A percentile compares a stretch with the other conserved stretches of the same genome.
phyloP scores from a whole-genome alignment of 1,139 yeast genomes.

The Kodamaea sp. region DNA sequence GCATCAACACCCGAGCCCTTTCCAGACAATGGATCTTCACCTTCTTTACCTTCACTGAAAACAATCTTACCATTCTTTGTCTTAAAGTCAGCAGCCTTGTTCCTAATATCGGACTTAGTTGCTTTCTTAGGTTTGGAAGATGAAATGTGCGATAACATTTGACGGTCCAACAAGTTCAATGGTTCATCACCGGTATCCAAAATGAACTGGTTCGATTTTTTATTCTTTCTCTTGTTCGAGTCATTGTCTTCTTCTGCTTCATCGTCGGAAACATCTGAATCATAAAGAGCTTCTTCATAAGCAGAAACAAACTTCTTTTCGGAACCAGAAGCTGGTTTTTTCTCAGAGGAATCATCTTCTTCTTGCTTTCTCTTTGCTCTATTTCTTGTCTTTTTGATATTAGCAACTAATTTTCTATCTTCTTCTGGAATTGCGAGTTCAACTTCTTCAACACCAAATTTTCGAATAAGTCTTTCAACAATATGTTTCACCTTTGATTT shows the following conservation, averaged over 20 bases:
- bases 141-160: conserved; percentile 81
- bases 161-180: conserved; percentile 80
- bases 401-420: conserved; percentile 75
- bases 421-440: conserved; percentile 83
- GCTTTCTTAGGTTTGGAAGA: conserved; percentile 72
- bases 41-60: conserved; percentile 37
- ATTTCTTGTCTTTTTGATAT: conserved; percentile 81
- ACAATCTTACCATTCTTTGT: conserved; percentile 54
- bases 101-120: conserved; percentile 40
- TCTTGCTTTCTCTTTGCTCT: conserved; percentile 69
- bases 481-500: conserved; percentile 89
- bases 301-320: conserved; percentile 67
- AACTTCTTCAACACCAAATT: conserved; percentile 79
- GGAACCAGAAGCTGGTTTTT: conserved; percentile 24
- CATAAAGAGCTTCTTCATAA: conserved; percentile 74
- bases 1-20: conserved; percentile 72
- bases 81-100: conserved; percentile 49
- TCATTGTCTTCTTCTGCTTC: conserved; percentile 30
- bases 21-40: conserved; percentile 51
- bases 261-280: conserved; percentile 53
- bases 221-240: conserved; percentile 19
- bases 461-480: conserved; percentile 83
- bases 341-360: conserved; percentile 29
- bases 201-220: conserved; percentile 58
- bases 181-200: conserved; percentile 71